Percentiles rank a stretch among this genome's conserved stretches.
Evolutionary conservation across 768 basidiomycete species (phyloP).

Genomic region (Tulasnella sp.): DNA sequence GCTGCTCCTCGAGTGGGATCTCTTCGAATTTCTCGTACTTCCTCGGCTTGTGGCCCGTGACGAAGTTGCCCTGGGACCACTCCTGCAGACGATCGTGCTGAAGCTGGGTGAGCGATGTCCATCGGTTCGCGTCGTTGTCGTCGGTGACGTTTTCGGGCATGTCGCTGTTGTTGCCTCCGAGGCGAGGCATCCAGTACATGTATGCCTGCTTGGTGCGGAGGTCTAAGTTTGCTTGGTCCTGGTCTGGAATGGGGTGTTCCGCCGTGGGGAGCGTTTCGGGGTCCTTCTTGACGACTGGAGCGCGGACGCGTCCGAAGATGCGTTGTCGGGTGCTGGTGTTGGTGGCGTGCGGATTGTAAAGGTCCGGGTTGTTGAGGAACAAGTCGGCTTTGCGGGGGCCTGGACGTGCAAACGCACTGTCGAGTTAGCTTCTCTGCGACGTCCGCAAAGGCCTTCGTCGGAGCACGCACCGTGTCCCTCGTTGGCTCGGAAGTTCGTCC

Average conservation of each 20-base stretch:
- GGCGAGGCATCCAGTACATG: background rate
- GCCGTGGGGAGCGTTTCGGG: background rate
- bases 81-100: slow-evolving; percentile 2
- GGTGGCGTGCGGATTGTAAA: background rate
- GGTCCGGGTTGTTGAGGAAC: background rate
- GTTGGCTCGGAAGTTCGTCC: slow-evolving; percentile 5
- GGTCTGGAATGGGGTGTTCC: background rate
- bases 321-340: background rate
- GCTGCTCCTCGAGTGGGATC: slow-evolving; percentile 26
- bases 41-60: slow-evolving; percentile 13
- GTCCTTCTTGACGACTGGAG: background rate
- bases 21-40: slow-evolving; percentile 24
- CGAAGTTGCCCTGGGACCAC: background rate
- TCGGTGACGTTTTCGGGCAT: background rate
- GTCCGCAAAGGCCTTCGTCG: background rate
- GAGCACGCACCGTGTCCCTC: slow-evolving; percentile 4
- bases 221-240: background rate
- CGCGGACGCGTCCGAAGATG: background rate
- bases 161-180: background rate
- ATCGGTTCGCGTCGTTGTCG: background rate
- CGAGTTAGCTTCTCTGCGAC: background rate
- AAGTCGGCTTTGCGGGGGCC: background rate
- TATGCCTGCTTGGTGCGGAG: background rate
- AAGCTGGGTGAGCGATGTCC: background rate
- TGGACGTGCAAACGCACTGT: background rate